Percentiles rank a stretch among this genome's conserved stretches.
Conservation (phyloP, 176 grass and related monocot species). For the Ananas comosus region DNA sequence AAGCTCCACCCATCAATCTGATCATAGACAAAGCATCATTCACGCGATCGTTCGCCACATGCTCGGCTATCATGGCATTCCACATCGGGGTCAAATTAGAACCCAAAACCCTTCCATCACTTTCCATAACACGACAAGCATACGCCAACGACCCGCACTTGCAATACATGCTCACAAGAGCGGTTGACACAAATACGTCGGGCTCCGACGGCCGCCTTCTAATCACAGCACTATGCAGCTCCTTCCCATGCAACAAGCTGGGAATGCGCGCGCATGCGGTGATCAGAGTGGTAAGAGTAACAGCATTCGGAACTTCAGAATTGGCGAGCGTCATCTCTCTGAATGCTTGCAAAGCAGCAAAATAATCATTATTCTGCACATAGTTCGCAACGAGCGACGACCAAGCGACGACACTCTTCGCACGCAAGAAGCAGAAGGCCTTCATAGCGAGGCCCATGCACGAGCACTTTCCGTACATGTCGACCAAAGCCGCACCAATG, state of each 20-base stretch:
- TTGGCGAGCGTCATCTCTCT: constrained; percentile 12
- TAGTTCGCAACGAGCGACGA: constrained; percentile 27
- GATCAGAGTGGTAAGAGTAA: constrained; percentile 18
- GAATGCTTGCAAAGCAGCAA: constrained; percentile 10
- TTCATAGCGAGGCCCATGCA: constrained; percentile 4
- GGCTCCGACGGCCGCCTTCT: not conserved
- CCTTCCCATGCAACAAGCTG: constrained; percentile 13
- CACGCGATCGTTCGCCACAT: constrained; percentile 4
- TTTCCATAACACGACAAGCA: constrained; percentile 7
- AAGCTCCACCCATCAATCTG: constrained; percentile 10
- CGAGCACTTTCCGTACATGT: constrained; percentile 26
- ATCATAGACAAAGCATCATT: constrained; percentile 15
- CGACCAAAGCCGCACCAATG: constrained; percentile 18
- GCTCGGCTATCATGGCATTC: constrained; percentile 25
- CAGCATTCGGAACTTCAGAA: not conserved
- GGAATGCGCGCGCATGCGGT: constrained; percentile 10
- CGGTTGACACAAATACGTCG: constrained; percentile 15
- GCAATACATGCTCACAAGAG: constrained; percentile 24
- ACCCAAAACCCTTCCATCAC: constrained; percentile 8
- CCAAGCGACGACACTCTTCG: constrained; percentile 22
- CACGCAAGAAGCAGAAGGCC: constrained; percentile 12
- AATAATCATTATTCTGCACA: constrained; percentile 6
- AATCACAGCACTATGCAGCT: constrained; percentile 20
- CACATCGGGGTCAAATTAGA: constrained; percentile 8
- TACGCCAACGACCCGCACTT: constrained; percentile 16